Percentiles rank a stretch among this genome's conserved stretches.
Evolutionary conservation across 768 basidiomycete genomes (phyloP).

Genomic region (Rhodotorula toruloides): DNA sequence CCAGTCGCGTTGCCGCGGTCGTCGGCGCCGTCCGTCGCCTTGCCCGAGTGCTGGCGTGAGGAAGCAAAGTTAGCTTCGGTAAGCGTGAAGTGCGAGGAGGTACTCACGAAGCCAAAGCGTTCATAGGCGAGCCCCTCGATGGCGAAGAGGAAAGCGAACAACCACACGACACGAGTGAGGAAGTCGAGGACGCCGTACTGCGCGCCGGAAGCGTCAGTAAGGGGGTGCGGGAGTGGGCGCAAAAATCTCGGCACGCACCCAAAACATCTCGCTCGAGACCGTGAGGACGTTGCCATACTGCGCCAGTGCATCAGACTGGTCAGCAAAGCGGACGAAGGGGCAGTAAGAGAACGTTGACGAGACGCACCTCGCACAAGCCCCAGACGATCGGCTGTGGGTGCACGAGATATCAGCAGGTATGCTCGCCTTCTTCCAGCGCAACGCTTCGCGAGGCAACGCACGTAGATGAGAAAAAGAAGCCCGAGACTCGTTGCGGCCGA

Average conservation of each 20-base stretch:
- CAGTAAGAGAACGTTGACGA: neutral
- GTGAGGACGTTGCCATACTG: constrained; percentile 53
- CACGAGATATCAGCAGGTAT: too few relatives aligned
- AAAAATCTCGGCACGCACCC: too few relatives aligned
- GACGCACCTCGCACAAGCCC: constrained; percentile 2
- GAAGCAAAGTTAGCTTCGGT: too few relatives aligned
- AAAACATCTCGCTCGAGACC: neutral
- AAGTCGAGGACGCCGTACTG: constrained; percentile 21
- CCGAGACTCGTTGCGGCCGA: neutral
- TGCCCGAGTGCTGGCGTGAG: neutral
- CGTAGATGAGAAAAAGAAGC: constrained; percentile 14
- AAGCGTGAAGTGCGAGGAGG: neutral
- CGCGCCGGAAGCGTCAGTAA: neutral
- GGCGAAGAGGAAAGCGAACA: neutral
- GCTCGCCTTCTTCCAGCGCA: too few relatives aligned
- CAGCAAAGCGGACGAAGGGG: neutral
- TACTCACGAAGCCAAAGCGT: constrained; percentile 9
- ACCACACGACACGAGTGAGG: neutral
- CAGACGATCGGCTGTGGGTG: constrained; percentile 9
- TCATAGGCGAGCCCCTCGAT: neutral
- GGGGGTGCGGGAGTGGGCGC: neutral
- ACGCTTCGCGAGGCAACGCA: neutral
- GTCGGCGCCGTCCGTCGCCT: neutral
- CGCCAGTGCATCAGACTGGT: constrained; percentile 43
- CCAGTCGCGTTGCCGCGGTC: too few relatives aligned